phyloP scores from a whole-genome alignment of 1,139 yeast species.

The Scheffersomyces stambukii region DNA sequence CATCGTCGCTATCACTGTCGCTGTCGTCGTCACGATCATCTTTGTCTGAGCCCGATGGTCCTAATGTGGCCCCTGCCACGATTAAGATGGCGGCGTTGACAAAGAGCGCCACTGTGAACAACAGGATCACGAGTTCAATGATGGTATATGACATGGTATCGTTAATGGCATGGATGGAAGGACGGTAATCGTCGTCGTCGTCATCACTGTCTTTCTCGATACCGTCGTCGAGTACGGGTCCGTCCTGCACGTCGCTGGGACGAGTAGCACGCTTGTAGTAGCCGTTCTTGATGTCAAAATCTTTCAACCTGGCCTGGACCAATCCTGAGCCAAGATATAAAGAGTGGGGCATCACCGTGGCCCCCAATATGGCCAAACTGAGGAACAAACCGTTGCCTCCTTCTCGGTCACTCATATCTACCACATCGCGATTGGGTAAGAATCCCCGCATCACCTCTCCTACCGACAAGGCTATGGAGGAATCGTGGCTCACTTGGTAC shows the following conservation, averaged over 20 bases:
- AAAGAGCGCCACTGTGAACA: constrained; percentile 73
- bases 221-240: background rate
- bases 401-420: constrained; percentile 54
- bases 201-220: constrained; percentile 21
- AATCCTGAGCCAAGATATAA: constrained; percentile 88
- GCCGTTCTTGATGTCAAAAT: constrained; percentile 70
- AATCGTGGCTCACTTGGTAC: constrained; percentile 56
- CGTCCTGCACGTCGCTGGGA: background rate
- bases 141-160: constrained; percentile 67
- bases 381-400: constrained; percentile 72
- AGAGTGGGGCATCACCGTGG: constrained; percentile 98
- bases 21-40: constrained; percentile 56
- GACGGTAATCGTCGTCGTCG: constrained; percentile 46
- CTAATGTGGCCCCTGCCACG: constrained; percentile 69
- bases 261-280: constrained; percentile 20
- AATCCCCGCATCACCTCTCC: constrained; percentile 64
- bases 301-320: constrained; percentile 84
- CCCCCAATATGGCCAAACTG: constrained; percentile 89
- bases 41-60: constrained; percentile 7
- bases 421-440: constrained; percentile 68
- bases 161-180: constrained; percentile 62
- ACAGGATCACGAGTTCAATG: constrained; percentile 58
- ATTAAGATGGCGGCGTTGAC: constrained; percentile 76
- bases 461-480: constrained; percentile 47
- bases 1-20: constrained; percentile 39